These are phyloP conservation scores for Cetraspora pellucida DNA, from an alignment of 192 early-diverging fungal genomes.

Conservation along the genomic window DNA sequence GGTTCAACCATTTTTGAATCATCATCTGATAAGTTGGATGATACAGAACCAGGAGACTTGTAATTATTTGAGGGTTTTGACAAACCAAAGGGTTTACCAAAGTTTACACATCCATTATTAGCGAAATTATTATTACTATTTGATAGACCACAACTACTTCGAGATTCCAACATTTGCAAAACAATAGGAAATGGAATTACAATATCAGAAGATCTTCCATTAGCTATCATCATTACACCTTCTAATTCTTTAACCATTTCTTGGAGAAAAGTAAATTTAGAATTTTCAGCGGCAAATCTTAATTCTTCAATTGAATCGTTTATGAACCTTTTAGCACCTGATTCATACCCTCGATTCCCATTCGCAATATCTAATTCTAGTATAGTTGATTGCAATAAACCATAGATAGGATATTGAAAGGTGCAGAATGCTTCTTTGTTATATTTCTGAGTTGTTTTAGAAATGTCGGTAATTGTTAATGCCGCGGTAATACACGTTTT, in stretches of 20 bases:
- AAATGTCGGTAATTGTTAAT: slow-evolving; percentile 29
- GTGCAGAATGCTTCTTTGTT: slow-evolving; percentile 15
- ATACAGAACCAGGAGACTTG: neutral
- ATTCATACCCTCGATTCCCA: slow-evolving; percentile 7
- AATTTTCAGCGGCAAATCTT: neutral
- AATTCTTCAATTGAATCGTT: slow-evolving; percentile 27
- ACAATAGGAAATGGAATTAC: slow-evolving; percentile 22
- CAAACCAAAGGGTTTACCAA: neutral
- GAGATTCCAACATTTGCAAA: slow-evolving; percentile 8
- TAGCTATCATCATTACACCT: slow-evolving; percentile 13
- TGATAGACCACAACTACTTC: neutral
- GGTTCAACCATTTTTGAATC: neutral
- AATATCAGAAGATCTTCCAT: slow-evolving; percentile 6
- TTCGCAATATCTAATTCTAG: slow-evolving; percentile 31
- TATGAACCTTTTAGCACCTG: slow-evolving; percentile 13
- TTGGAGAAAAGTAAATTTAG: neutral
- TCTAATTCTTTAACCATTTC: slow-evolving; percentile 22
- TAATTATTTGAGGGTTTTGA: neutral
- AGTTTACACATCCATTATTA: neutral
- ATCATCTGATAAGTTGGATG: neutral
- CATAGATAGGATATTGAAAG: slow-evolving; percentile 22
- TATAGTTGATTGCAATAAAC: slow-evolving; percentile 16
- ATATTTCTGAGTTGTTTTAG: slow-evolving; percentile 10
- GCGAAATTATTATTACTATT: neutral
- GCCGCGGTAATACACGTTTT: slow-evolving; percentile 30